These are phyloP conservation scores for Rhodotorula diobovata DNA, from an alignment of 768 basidiomycete species.

Conservation along the genomic window DNA sequence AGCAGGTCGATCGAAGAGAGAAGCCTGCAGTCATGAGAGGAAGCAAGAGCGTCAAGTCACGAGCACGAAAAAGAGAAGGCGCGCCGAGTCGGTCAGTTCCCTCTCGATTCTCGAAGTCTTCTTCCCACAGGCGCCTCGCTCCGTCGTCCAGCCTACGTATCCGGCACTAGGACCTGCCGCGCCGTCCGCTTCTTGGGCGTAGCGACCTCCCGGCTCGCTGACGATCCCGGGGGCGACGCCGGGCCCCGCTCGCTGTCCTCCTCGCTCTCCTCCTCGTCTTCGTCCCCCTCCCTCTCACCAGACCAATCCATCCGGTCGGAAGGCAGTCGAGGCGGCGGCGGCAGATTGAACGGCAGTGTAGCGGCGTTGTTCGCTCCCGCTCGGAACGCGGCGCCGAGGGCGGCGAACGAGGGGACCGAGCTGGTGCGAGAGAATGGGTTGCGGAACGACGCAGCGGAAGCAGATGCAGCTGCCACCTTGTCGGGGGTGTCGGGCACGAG, in stretches of 20 bases:
- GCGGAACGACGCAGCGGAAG: not conserved
- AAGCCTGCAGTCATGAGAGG: too few species aligned
- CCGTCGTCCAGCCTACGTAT: constrained; percentile 13
- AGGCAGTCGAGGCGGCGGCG: constrained; percentile 4
- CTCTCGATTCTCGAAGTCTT: not conserved
- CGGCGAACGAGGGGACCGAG: constrained; percentile 34
- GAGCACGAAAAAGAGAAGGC: too few species aligned
- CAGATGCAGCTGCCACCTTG: not conserved
- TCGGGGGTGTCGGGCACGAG: constrained; percentile 37
- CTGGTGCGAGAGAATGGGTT: constrained; percentile 22
- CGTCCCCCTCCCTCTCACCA: not conserved
- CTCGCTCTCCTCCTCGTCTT: constrained; percentile 3
- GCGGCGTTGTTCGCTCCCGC: not conserved
- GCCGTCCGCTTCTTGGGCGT: not conserved
- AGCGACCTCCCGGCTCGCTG: too few species aligned
- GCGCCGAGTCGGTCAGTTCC: too few species aligned
- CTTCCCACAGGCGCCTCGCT: not conserved
- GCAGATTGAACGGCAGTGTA: constrained; percentile 3
- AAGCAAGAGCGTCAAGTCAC: too few species aligned
- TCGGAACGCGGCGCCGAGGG: constrained; percentile 36
- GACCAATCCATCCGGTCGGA: constrained; percentile 4
- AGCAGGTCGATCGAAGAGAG: too few species aligned
- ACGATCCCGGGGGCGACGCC: too few species aligned
- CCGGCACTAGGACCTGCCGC: constrained; percentile 20
- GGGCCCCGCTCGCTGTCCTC: not conserved